Evolutionary conservation across 805 yeast species (phyloP).

Genomic region (Schwanniomyces sp.): DNA sequence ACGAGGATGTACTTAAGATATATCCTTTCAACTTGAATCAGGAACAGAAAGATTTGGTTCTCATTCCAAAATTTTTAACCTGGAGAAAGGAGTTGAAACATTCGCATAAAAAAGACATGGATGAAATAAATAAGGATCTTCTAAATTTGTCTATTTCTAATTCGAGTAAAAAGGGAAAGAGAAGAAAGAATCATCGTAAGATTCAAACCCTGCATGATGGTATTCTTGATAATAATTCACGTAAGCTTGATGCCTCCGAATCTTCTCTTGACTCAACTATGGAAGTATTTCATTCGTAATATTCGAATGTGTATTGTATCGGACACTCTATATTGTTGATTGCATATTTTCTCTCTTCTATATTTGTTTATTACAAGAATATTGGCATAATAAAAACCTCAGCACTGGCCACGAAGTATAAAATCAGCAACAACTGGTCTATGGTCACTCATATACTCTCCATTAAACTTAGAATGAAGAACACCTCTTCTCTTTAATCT

Average conservation of each 20-base stretch:
- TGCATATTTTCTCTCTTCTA: too few species aligned
- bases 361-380: background rate
- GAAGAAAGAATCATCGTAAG: background rate
- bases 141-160: background rate
- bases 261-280: too few species aligned
- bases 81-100: background rate
- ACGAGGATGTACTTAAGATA: conserved; percentile 3
- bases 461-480: conserved; percentile 32
- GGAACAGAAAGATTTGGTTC: conserved; percentile 1
- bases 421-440: conserved; percentile 36
- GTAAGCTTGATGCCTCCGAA: background rate
- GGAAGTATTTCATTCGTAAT: too few species aligned
- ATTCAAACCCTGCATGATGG: too few species aligned
- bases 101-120: background rate
- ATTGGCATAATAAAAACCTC: background rate
- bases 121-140: background rate
- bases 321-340: too few species aligned
- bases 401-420: conserved; percentile 3
- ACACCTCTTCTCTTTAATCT: conserved; percentile 30
- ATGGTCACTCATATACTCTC: conserved; percentile 40
- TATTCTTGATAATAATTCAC: background rate
- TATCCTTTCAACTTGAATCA: conserved; percentile 1
- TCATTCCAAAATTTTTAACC: conserved; percentile 5
- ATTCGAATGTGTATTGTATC: too few species aligned
- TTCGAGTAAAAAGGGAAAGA: background rate